These are phyloP conservation scores for Stevia rebaudiana DNA, from an alignment of 140 eudicot species.

Conservation along the genomic window DNA sequence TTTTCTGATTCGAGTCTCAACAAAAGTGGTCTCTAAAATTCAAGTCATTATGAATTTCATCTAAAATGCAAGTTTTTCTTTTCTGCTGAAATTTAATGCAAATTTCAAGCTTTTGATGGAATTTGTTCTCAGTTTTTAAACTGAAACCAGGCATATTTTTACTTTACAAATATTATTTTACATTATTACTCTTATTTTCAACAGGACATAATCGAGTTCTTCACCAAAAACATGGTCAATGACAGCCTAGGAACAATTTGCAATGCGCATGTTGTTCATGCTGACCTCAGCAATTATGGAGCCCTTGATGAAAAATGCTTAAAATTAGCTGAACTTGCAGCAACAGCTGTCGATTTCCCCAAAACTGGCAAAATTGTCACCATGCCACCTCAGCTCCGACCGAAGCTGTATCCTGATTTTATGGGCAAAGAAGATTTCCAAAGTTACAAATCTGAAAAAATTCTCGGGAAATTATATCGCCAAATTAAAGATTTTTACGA, in stretches of 20 bases:
- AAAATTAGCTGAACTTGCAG: constrained; percentile 74
- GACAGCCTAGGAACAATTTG: constrained; percentile 85
- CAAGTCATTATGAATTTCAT: neutral
- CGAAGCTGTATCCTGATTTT: constrained; percentile 78
- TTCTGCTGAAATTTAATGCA: neutral
- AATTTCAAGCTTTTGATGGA: neutral
- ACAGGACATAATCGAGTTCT: constrained; percentile 73
- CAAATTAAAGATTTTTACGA: constrained; percentile 45
- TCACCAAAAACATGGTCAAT: constrained; percentile 66
- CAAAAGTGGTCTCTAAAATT: neutral
- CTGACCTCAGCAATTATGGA: constrained; percentile 66
- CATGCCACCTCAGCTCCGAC: constrained; percentile 59
- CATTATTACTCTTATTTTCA: constrained; percentile 9
- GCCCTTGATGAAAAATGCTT: constrained; percentile 73
- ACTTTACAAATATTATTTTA: neutral
- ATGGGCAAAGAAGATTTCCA: constrained; percentile 79
- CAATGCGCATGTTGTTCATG: constrained; percentile 94
- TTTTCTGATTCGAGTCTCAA: neutral
- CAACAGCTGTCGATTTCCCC: constrained; percentile 87
- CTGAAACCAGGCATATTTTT: neutral
- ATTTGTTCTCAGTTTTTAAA: neutral
- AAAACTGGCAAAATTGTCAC: constrained; percentile 70
- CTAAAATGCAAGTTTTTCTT: neutral
- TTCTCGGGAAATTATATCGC: constrained; percentile 68
- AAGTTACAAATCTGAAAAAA: constrained; percentile 55